phyloP scores from a whole-genome alignment of 176 grass and related monocot species.

The Areca catechu region DNA sequence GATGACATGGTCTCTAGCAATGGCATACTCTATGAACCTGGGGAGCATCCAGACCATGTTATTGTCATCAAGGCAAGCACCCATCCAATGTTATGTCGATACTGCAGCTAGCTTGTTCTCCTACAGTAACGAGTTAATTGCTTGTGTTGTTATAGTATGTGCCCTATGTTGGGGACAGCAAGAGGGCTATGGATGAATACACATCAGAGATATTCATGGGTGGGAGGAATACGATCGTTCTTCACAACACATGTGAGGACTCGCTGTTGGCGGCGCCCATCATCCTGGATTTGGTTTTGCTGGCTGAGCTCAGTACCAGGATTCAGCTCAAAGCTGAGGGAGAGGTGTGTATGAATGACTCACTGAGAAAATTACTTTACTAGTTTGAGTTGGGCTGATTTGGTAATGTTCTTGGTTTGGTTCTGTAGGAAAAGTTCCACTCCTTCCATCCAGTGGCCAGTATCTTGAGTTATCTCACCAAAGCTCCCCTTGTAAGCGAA shows the following conservation, averaged over 20 bases:
- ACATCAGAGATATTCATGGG: conserved; percentile 17
- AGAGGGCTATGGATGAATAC: conserved; percentile 8
- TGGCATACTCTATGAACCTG: conserved; percentile 77
- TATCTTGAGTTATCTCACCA: conserved; percentile 9
- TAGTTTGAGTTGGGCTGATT: neutral
- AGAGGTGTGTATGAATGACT: conserved; percentile 34
- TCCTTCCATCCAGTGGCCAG: conserved; percentile 2
- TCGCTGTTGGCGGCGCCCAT: conserved; percentile 4
- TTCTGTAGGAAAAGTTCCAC: neutral
- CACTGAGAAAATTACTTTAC: neutral
- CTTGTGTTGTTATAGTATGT: conserved; percentile 48
- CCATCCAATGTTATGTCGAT: neutral
- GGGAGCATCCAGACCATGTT: conserved; percentile 92
- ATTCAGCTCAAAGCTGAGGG: conserved; percentile 82
- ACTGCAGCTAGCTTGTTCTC: neutral
- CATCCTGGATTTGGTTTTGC: conserved; percentile 5
- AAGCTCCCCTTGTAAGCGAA: conserved; percentile 5
- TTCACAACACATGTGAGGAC: conserved; percentile 33
- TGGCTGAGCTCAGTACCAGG: conserved; percentile 90
- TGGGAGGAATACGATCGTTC: conserved; percentile 48
- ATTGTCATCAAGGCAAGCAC: conserved; percentile 83
- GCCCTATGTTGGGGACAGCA: conserved; percentile 76
- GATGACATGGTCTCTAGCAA: conserved; percentile 99
- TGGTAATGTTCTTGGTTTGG: neutral
- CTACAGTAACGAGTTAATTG: neutral